phyloP scores from a whole-genome alignment of 2,329 filamentous ascomycete genomes.

The Alternaria incomplexa region DNA sequence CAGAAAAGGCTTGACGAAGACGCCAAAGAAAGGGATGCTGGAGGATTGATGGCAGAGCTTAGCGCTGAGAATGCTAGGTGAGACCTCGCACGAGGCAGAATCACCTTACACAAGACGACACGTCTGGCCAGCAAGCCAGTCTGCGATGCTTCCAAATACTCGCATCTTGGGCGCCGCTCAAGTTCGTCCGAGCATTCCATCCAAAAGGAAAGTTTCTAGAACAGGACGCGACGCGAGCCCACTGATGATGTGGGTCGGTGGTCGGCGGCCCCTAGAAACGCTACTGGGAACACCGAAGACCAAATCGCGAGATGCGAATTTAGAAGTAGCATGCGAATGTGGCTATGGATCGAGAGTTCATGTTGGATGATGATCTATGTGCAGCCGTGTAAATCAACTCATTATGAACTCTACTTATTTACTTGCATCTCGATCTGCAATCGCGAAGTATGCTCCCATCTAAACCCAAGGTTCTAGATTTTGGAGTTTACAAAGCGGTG shows the following conservation, averaged over 20 bases:
- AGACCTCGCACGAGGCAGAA: conserved; percentile 28
- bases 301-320: conserved; percentile 1
- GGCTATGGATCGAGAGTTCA: background rate
- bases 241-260: conserved; percentile 6
- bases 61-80: conserved; percentile 85
- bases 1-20: conserved; percentile 78
- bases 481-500: conserved; percentile 9
- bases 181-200: conserved; percentile 23
- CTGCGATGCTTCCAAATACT: conserved; percentile 13
- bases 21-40: conserved; percentile 76
- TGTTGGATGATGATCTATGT: background rate
- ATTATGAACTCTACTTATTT: background rate
- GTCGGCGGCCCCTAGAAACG: background rate
- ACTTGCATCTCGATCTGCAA: background rate
- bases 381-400: background rate
- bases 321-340: background rate
- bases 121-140: conserved; percentile 13
- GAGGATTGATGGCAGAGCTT: conserved; percentile 79
- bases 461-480: conserved; percentile 17
- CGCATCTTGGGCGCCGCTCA: conserved; percentile 10
- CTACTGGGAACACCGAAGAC: background rate
- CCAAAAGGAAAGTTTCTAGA: conserved; percentile 1
- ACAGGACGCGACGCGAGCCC: conserved; percentile 1
- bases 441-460: background rate
- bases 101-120: conserved; percentile 19